A percentile compares a stretch with the other conserved stretches of the same genome.
These are phyloP conservation scores for Ceratobasidium sp. DNA, from an alignment of 1,284 basidiomycete species.

Conservation along the genomic window DNA sequence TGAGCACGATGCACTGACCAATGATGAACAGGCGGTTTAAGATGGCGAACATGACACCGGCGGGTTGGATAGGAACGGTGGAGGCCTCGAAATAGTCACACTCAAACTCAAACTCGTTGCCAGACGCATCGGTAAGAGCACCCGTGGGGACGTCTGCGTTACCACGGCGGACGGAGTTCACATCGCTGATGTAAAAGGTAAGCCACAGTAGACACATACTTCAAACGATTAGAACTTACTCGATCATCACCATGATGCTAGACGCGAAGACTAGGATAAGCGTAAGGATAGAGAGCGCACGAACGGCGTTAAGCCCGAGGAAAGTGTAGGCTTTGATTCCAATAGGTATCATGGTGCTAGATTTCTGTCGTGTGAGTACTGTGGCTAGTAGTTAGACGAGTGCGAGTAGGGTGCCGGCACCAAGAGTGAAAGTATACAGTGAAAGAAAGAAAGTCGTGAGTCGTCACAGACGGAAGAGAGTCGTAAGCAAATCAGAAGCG, in stretches of 20 bases:
- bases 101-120: slow-evolving; percentile 45
- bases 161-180: slow-evolving; percentile 76
- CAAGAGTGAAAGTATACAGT: slow-evolving; percentile 7
- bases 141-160: neutral
- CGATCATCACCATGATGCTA: slow-evolving; percentile 83
- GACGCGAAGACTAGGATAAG: slow-evolving; percentile 79
- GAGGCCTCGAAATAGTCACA: slow-evolving; percentile 51
- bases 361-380: neutral
- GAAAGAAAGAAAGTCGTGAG: slow-evolving; percentile 35
- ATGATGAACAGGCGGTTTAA: slow-evolving; percentile 86
- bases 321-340: slow-evolving; percentile 64
- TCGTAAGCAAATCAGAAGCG: slow-evolving; percentile 7
- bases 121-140: slow-evolving; percentile 40
- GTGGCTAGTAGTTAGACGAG: neutral
- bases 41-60: slow-evolving; percentile 89
- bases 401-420: slow-evolving; percentile 36
- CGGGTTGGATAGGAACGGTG: slow-evolving; percentile 78
- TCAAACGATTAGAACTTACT: slow-evolving; percentile 57
- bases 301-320: slow-evolving; percentile 81
- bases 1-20: slow-evolving; percentile 78
- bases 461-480: slow-evolving; percentile 39
- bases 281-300: slow-evolving; percentile 80
- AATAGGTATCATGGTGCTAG: slow-evolving; percentile 13
- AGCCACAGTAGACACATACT: neutral
- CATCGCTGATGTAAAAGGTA: slow-evolving; percentile 62